phyloP scores from a whole-genome alignment of 345 rosid species.

The Citrus inodora region DNA sequence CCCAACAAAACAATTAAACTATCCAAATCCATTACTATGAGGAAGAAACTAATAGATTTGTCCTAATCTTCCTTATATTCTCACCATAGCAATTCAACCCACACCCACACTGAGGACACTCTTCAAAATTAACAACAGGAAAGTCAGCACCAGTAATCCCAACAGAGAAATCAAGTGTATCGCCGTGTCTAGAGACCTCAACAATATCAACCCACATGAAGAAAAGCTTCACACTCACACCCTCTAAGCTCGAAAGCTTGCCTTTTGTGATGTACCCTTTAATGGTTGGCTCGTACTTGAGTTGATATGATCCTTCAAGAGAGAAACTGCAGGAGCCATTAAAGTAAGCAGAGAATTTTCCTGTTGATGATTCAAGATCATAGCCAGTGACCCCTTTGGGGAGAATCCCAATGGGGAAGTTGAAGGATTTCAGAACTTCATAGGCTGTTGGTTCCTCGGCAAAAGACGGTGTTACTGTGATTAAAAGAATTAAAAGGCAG shows the following conservation, averaged over 20 bases:
- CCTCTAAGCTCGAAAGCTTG: slow-evolving; percentile 40
- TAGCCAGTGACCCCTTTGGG: slow-evolving; percentile 54
- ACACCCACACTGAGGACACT: slow-evolving; percentile 86
- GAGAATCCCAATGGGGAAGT: slow-evolving; percentile 55
- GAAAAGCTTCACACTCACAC: slow-evolving; percentile 59
- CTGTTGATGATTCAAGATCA: slow-evolving; percentile 41
- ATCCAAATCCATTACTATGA: slow-evolving; percentile 22
- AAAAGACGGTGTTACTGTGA: not conserved
- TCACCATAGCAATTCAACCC: slow-evolving; percentile 54
- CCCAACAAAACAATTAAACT: not conserved
- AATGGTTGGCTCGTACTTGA: slow-evolving; percentile 45
- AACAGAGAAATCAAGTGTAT: slow-evolving; percentile 54
- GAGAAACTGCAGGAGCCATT: slow-evolving; percentile 54
- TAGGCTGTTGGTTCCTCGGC: slow-evolving; percentile 40
- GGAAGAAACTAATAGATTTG: slow-evolving; percentile 36
- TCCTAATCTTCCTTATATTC: slow-evolving; percentile 18
- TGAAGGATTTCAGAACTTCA: slow-evolving; percentile 36
- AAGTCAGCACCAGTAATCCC: slow-evolving; percentile 65
- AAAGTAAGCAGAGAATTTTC: slow-evolving; percentile 50
- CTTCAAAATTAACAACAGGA: slow-evolving; percentile 59
- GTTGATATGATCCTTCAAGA: slow-evolving; percentile 59
- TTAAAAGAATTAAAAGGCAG: slow-evolving; percentile 2
- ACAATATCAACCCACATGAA: slow-evolving; percentile 61
- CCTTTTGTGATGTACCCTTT: slow-evolving; percentile 44
- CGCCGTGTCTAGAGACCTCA: slow-evolving; percentile 54